Base-by-base conservation (phyloP, 352 stramenopile species). In the Phytopythium oedochilum region DNA sequence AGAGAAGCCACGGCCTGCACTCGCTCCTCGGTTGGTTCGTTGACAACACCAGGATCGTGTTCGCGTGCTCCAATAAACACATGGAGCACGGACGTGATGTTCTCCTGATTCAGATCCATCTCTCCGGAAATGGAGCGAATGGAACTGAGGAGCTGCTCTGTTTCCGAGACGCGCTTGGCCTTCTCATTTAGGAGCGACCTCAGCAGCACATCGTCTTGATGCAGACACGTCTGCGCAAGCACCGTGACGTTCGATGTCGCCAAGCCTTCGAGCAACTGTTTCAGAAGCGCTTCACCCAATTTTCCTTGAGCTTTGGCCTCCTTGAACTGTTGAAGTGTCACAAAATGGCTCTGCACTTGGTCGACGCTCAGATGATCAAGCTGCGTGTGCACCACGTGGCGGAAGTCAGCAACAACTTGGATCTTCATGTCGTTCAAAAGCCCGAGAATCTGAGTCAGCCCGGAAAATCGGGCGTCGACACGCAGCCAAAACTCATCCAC, bases 141-240 rank as follows among this genome's bases (percentile, higher is more conserved):
- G 29, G 69, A 57, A n/a, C 57, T 53, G 9, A 81, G 54, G 1
- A 62, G 49, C 18, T 81, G 61, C 45, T 92, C 75, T 31, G 81
- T 55, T 47, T 92, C 75, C 4, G 57, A 57, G 25, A 86, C 57
- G 14, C 82, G 75, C 38, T 74, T 81, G 6, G 69, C 60, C 49
- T 92, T 90, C 42, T 92, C 82, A 38, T 76, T 74, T 22, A 81
- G 53, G 35, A 94, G 63, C 2, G 56, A 57, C 20, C 67, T 75
- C 22, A 88, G 36, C 32, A 89, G 23, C 38, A 69, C 46, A 15
- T 77, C 57, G 26, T 86, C 74, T 29, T 63, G 64, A 25, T 71
- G 63, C 22, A 77, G 49, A 32, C 50, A 63, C 35, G 51, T 39
- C 8, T 22, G 51, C 18, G 69, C 71, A 11, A 85, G 44, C 12